Conservation (phyloP, 352 stramenopile species). For the Phytophthora hibernalis region DNA sequence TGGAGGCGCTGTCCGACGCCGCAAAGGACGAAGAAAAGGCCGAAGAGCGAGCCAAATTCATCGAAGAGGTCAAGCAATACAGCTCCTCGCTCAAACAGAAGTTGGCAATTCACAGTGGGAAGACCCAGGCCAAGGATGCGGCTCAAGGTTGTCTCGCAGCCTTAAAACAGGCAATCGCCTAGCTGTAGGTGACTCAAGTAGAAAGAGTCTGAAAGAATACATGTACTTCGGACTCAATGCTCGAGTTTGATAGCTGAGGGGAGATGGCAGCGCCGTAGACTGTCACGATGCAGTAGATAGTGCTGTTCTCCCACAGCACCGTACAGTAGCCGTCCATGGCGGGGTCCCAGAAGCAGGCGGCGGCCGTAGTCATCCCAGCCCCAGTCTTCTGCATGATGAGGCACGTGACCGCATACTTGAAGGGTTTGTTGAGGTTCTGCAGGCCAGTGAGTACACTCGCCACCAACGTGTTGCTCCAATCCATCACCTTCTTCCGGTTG, state of each 20-base stretch:
- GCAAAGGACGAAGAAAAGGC: constrained; percentile 56
- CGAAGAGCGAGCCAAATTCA: constrained; percentile 53
- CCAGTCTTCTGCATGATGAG: constrained; percentile 90
- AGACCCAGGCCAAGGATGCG: constrained; percentile 45
- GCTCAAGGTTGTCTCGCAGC: constrained; percentile 58
- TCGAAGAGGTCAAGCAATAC: constrained; percentile 47
- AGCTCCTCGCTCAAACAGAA: constrained; percentile 42
- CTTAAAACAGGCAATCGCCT: constrained; percentile 35
- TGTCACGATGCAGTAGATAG: constrained; percentile 85
- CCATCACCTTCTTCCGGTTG: constrained; percentile 87
- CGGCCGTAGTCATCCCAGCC: constrained; percentile 70
- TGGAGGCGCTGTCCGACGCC: constrained; percentile 48
- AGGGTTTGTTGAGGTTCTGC: constrained; percentile 89
- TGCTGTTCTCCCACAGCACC: constrained; percentile 87
- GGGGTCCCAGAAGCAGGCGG: constrained; percentile 81
- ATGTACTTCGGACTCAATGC: constrained; percentile 44
- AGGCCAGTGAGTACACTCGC: constrained; percentile 79
- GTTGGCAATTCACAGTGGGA: constrained; percentile 39
- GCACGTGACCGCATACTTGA: constrained; percentile 88
- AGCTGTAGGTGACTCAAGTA: constrained; percentile 10
- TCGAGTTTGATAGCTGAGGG: constrained; percentile 76
- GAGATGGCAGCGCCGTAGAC: constrained; percentile 86
- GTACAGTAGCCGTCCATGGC: constrained; percentile 84
- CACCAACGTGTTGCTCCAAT: constrained; percentile 87
- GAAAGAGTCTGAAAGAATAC: constrained; percentile 25